phyloP scores from a whole-genome alignment of 768 basidiomycete genomes.

The Boletus subparvulus region DNA sequence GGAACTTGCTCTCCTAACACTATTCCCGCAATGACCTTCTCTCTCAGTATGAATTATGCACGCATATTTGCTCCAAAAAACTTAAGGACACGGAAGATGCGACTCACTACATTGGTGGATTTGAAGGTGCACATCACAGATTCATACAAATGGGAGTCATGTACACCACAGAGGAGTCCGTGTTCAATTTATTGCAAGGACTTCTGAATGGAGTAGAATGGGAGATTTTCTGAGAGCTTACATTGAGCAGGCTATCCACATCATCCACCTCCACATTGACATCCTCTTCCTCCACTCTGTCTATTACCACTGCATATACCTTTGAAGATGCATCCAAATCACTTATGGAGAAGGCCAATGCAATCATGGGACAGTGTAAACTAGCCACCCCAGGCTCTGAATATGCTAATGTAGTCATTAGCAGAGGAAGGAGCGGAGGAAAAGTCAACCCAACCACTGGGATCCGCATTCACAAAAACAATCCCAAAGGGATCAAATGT shows the following conservation, averaged over 20 bases:
- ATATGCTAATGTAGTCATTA: too few species aligned
- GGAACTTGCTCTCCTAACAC: rapidly evolving
- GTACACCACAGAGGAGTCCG: not conserved
- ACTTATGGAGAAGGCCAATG: not conserved
- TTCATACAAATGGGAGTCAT: not conserved
- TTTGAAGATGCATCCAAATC: not conserved
- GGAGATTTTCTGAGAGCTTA: not conserved
- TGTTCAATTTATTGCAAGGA: not conserved
- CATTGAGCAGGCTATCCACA: not conserved
- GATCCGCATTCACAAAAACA: too few species aligned
- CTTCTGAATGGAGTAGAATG: not conserved
- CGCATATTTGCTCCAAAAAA: not conserved
- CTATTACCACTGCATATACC: too few species aligned
- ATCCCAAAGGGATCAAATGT: too few species aligned
- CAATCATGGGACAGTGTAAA: not conserved
- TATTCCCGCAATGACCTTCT: rapidly evolving
- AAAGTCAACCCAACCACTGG: too few species aligned
- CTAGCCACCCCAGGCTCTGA: not conserved
- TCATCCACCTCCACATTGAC: too few species aligned
- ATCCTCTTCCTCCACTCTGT: not conserved
- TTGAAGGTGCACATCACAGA: not conserved
- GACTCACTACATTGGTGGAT: not conserved
- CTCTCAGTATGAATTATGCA: not conserved
- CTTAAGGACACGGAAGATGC: not conserved
- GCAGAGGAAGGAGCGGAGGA: too few species aligned